Percentiles rank a stretch among this genome's conserved stretches.
phyloP scores from a whole-genome alignment of 495 filamentous ascomycete genomes.

The Tuber brumale region DNA sequence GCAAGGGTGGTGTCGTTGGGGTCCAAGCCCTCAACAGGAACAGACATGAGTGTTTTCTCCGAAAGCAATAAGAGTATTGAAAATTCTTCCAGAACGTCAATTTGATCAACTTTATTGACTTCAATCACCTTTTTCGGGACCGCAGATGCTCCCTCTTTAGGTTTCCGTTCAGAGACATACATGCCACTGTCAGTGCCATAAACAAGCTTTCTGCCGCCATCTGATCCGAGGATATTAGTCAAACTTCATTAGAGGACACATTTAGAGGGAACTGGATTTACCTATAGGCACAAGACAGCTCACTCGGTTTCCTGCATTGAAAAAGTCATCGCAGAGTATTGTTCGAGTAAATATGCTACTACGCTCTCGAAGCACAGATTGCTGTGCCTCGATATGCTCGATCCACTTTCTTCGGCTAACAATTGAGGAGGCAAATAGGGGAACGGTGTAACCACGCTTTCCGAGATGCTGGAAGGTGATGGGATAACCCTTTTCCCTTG shows the following conservation, averaged over 20 bases:
- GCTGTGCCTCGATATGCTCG: constrained; percentile 86
- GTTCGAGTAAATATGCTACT: constrained; percentile 93
- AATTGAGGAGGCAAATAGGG: constrained; percentile 76
- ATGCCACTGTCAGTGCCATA: constrained; percentile 91
- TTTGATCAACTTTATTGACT: constrained; percentile 77
- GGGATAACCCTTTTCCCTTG: constrained; percentile 72
- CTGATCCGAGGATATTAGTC: constrained; percentile 43
- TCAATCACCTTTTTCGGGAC: constrained; percentile 82
- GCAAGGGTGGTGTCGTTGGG: constrained; percentile 64
- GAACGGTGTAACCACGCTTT: constrained; percentile 89
- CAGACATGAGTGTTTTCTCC: constrained; percentile 84
- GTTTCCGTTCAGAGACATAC: constrained; percentile 80
- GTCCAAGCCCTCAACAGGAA: constrained; percentile 76
- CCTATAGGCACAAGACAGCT: constrained; percentile 89
- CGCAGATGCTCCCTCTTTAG: constrained; percentile 63
- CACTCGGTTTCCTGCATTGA: constrained; percentile 70
- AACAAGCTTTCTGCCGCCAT: constrained; percentile 90
- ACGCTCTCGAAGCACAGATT: constrained; percentile 71
- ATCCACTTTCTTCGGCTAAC: constrained; percentile 88
- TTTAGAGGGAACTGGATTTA: constrained; percentile 49
- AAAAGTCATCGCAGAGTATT: constrained; percentile 77
- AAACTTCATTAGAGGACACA: constrained; percentile 11
- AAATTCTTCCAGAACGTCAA: constrained; percentile 94
- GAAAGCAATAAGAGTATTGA: constrained; percentile 83
- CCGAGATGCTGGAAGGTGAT: constrained; percentile 98